Base-by-base conservation (phyloP, 1,139 yeast genomes). In the Tardiomyces blankii region DNA sequence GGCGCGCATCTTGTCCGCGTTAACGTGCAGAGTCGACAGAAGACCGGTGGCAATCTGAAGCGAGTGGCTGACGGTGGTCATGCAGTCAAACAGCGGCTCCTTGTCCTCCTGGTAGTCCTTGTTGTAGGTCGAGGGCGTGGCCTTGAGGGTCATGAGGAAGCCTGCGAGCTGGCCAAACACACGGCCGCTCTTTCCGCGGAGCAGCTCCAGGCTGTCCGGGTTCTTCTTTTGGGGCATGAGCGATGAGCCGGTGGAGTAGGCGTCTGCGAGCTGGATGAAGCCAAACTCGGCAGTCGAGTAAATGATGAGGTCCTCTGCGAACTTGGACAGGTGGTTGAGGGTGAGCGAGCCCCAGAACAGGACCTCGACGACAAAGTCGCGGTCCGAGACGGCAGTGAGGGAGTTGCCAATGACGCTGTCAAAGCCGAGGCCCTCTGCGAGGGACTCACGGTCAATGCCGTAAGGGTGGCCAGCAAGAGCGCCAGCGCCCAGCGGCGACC, bases 381-480 rank as follows among this genome's bases (percentile, higher is more conserved):
- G 82, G 66, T 91, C 99, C 45, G 95, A 81, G 18, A 91, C 98
- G 0, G 97, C 98, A 19, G 91, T 78, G 57, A 91, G 72, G 1
- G 97, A 91, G 68, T 91, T 91, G 46, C 97, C 97, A 69, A 93
- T 88, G 43, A 87, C 87, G 3, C 88, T 80, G 48, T 73, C 68
- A 58, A 91, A 91, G 0, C 89, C 93, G 43, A 91, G 73, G 14
- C 79, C 83, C 45, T 73, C 60, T 21, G 97, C 95, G 54, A 91
- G 68, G 60, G 69, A 88, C 61, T 89, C 95, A 63, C 99, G 78
- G 66, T 91, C 97, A 54, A 91, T 87, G 18, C 97, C 97, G 62
- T 89, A 91, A 42, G 99, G 98, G 64, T 91, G 98, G 46, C 99
- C 99, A 14, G 99, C 98, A 51, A 91, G 75, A 3, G 99, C 99